Percentiles rank a stretch among this genome's conserved stretches.
phyloP scores from a whole-genome alignment of 805 yeast species.

The Ogataea dorogensis region DNA sequence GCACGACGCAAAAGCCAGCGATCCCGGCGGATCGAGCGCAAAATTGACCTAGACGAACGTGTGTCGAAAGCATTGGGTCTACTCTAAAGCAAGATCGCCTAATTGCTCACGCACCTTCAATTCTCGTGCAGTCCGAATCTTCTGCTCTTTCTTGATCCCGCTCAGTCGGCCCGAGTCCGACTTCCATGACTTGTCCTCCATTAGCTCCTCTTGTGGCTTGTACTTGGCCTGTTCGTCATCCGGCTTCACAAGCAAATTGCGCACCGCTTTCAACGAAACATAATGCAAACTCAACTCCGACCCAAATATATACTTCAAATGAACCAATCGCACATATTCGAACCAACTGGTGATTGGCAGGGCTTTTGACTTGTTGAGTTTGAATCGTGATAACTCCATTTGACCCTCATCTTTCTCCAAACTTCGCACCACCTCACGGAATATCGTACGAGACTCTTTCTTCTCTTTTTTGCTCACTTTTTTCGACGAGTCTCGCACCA shows the following conservation, averaged over 20 bases:
- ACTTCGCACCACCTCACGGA: slow-evolving; percentile 55
- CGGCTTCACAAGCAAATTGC: slow-evolving; percentile 24
- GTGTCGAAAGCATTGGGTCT: slow-evolving; percentile 1
- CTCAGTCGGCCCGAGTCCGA: slow-evolving; percentile 18
- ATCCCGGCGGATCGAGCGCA: slow-evolving; percentile 10
- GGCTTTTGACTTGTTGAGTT: slow-evolving; percentile 44
- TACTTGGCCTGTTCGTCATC: slow-evolving; percentile 11
- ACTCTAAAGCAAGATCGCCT: slow-evolving; percentile 22
- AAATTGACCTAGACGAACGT: slow-evolving; percentile 7
- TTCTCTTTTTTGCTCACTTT: slow-evolving; percentile 62
- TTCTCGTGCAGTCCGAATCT: slow-evolving; percentile 28
- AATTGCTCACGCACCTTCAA: slow-evolving; percentile 23
- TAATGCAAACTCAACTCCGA: slow-evolving; percentile 51
- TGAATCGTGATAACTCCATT: slow-evolving; percentile 33
- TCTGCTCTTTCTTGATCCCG: slow-evolving; percentile 26
- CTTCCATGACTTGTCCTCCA: slow-evolving; percentile 15
- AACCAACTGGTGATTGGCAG: slow-evolving; percentile 51
- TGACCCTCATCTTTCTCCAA: slow-evolving; percentile 33
- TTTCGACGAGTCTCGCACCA: slow-evolving; percentile 53
- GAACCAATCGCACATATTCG: slow-evolving; percentile 46
- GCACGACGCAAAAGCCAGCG: slow-evolving; percentile 5
- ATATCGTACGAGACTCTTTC: slow-evolving; percentile 55
- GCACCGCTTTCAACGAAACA: slow-evolving; percentile 29
- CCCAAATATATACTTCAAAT: slow-evolving; percentile 50
- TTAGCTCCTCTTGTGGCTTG: slow-evolving; percentile 15